These are phyloP conservation scores for Excoecaria cochinchinensis DNA, from an alignment of 345 rosid genomes.

Conservation along the genomic window DNA sequence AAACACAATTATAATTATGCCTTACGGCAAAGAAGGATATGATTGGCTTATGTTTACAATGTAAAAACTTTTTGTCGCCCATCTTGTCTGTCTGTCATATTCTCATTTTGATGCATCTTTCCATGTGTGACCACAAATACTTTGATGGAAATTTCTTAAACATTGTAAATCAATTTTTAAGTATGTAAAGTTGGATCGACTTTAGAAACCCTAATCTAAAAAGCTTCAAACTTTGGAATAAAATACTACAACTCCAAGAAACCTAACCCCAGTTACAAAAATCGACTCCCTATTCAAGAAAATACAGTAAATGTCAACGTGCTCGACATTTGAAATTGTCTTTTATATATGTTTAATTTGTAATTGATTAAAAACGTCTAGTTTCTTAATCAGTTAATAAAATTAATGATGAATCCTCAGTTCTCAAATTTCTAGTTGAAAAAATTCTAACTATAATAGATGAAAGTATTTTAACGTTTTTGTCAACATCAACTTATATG, in stretches of 20 bases:
- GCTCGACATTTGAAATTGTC: neutral
- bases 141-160: neutral
- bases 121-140: neutral
- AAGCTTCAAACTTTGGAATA: neutral
- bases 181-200: too few species aligned
- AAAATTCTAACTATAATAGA: neutral
- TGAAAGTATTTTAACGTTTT: neutral
- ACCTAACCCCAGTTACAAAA: neutral
- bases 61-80: neutral
- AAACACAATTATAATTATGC: neutral
- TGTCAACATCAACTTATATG: neutral
- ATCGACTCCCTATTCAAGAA: neutral
- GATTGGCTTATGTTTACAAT: slow-evolving; percentile 2
- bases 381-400: neutral
- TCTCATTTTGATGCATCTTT: slow-evolving; percentile 2
- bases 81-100: neutral
- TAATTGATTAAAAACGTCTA: neutral
- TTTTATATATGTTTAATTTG: neutral
- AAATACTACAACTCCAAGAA: neutral
- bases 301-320: neutral
- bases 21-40: neutral
- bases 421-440: neutral
- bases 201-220: slow-evolving; percentile 4
- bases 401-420: neutral
- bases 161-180: neutral